Base-by-base conservation (phyloP, 352 stramenopile species). In the Blastocystis sp. region DNA sequence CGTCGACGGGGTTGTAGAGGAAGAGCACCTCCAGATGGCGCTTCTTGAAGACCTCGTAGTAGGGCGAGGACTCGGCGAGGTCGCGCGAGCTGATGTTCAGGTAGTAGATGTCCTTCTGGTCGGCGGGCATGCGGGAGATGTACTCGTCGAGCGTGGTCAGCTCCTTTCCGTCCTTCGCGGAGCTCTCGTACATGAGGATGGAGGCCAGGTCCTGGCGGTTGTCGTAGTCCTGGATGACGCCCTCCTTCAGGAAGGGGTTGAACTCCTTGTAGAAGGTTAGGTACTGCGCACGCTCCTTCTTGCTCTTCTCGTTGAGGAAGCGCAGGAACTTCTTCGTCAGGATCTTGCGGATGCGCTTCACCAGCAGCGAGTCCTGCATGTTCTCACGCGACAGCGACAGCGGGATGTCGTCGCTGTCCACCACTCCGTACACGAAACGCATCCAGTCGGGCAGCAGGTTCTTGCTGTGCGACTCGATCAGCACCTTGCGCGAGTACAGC, bases 91-190 rank as follows among this genome's bases (percentile, higher is more conserved):
- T 96, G 4, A 96, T 95, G 76, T 92, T 95, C 34, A 99, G 86
- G 89, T 98, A 99, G 90, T 99, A 99, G 86, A 99, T 98, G 76
- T 98, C 93, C 86, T 98, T 97, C 88, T 99, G 94, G 78, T 97
- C 92, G 0, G 94, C 93, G 65, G 92, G 90, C 77, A 93, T 94
- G 61, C 96, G 93, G 44, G 92, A 95, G 75, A 99, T 91, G 87
- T 99, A 99, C 89, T 99, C 95, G 87, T 99, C 97, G 7, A 99
- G 89, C 32, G 94, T 97, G 27, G 92, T 94, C 14, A 97, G 88
- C 87, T 98, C 93, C 32, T 91, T 93, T 1, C 87, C 87, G 44
- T 96, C 92, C 38, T 93, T 90, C 69, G 95, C 94, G 72, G 94
- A 97, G 42, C 93, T 97, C 89, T 99, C 95, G 89, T 98, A 99